A percentile compares a stretch with the other conserved stretches of the same genome.
These are phyloP conservation scores for Pneumocystis canis DNA, from an alignment of 1,139 yeast genomes.

Conservation along the genomic window DNA sequence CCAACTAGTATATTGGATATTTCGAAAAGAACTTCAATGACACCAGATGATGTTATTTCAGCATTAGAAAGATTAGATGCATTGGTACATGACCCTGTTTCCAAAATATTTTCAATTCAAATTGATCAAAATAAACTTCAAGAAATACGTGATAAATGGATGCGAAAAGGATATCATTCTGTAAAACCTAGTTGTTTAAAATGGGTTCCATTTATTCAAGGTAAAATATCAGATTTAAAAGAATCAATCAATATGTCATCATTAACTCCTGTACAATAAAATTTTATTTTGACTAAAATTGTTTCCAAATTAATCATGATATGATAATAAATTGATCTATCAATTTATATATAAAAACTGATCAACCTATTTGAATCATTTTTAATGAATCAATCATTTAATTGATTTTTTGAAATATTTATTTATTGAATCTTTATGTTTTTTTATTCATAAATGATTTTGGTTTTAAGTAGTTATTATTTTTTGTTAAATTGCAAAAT, in stretches of 20 bases:
- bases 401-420: too few species aligned
- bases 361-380: too few species aligned
- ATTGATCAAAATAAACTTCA: neutral
- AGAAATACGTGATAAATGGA: neutral
- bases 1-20: conserved; percentile 43
- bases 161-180: neutral
- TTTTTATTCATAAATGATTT: too few species aligned
- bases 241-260: neutral
- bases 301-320: too few species aligned
- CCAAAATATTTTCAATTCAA: neutral
- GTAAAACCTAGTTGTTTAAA: neutral
- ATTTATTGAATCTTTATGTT: too few species aligned
- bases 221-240: neutral
- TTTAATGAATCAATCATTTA: too few species aligned
- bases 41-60: conserved; percentile 61
- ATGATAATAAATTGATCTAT: too few species aligned
- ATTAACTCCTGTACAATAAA: neutral
- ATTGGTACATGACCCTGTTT: conserved; percentile 32
- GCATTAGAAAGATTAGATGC: conserved; percentile 68
- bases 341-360: too few species aligned
- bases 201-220: neutral
- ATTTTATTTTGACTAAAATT: neutral
- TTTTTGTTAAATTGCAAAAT: too few species aligned
- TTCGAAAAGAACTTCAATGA: conserved; percentile 68
- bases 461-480: too few species aligned